Evolutionary conservation across 208 protist species (phyloP), one percentile per base, ranked within the genome.

Genomic region (Crithidia fasciculata): DNA sequence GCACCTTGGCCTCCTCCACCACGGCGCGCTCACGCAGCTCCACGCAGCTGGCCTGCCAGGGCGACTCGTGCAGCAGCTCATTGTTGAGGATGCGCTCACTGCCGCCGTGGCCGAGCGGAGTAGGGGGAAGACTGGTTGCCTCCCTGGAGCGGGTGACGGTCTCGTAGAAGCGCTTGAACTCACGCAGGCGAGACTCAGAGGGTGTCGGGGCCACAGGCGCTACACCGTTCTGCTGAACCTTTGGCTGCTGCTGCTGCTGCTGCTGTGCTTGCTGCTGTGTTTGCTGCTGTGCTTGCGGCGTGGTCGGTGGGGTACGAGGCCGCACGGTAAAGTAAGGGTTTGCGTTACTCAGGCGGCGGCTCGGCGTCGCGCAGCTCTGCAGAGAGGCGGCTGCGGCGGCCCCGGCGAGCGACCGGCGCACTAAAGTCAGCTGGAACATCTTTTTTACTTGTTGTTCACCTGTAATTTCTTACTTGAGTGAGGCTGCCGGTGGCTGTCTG

Each of bases 1-100:
- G 41, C 47, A 73, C 58, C 36, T 69, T 63, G 49, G 45, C 19
- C 57, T 76, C 69, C 60, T 57, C 28, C 65, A 54, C 71, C 71
- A 54, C 44, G 43, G 65, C 52, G 36, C 70, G 61, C 59, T 81
- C 76, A 10, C 76, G 76, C 52, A 81, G 65, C 65, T 81, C 76
- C 39, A 81, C 65, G 52, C 76, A 81, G 59, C 69, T 76, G 36
- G 76, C 76, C 64, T 81, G 76, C 76, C 76, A 81, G 28, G 76
- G 76, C 36, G 62, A 76, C 36, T 65, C n/a, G 52, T 81, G 76
- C 56, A 81, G 65, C 10, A 72, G 15, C 44, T 70, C 69, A 57
- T 81, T 81, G 60, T 81, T 81, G 18, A 81, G 36, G n/a, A 81
- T 76, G 64, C 64, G 76, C 66, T 81, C 76, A 53, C 70, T 77